Conservation (phyloP, 2,329 filamentous ascomycete genomes). For the Orbilia oligospora region DNA sequence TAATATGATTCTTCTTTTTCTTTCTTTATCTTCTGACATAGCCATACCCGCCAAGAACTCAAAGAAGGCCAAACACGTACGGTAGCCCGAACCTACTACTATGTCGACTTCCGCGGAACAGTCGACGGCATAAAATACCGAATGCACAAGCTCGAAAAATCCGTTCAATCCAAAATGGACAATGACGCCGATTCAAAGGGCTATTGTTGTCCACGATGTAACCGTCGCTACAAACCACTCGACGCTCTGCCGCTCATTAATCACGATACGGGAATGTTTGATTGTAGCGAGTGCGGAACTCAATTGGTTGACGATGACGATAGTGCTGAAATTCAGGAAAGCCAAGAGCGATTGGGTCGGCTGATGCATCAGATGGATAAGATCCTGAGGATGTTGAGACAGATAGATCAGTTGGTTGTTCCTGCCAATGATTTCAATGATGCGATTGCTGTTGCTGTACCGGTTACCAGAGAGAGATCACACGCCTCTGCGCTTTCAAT, state of each 20-base stretch:
- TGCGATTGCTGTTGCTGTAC: constrained; percentile 63
- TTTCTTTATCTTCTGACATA: constrained; percentile 65
- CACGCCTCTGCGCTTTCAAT: constrained; percentile 54
- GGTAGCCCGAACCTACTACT: constrained; percentile 93
- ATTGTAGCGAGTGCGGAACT: constrained; percentile 83
- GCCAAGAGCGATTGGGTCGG: constrained; percentile 66
- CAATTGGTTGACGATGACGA: constrained; percentile 77
- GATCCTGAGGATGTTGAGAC: constrained; percentile 80
- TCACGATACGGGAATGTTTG: constrained; percentile 78
- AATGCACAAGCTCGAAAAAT: constrained; percentile 89
- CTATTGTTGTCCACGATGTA: constrained; percentile 85
- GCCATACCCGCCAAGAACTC: constrained; percentile 80
- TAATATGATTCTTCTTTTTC: neutral
- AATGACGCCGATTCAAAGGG: constrained; percentile 72
- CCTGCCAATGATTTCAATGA: constrained; percentile 70
- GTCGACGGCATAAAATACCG: constrained; percentile 97
- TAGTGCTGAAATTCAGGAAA: constrained; percentile 78
- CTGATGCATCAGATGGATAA: constrained; percentile 85
- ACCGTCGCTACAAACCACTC: constrained; percentile 87
- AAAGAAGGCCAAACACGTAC: constrained; percentile 85
- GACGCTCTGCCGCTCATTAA: constrained; percentile 83
- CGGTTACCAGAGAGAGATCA: constrained; percentile 62
- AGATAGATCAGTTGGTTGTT: constrained; percentile 81
- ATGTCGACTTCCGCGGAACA: constrained; percentile 92
- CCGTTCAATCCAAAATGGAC: constrained; percentile 80